These are phyloP conservation scores for Kodamaea jinghongensis DNA, from an alignment of 805 yeast genomes.

Conservation along the genomic window DNA sequence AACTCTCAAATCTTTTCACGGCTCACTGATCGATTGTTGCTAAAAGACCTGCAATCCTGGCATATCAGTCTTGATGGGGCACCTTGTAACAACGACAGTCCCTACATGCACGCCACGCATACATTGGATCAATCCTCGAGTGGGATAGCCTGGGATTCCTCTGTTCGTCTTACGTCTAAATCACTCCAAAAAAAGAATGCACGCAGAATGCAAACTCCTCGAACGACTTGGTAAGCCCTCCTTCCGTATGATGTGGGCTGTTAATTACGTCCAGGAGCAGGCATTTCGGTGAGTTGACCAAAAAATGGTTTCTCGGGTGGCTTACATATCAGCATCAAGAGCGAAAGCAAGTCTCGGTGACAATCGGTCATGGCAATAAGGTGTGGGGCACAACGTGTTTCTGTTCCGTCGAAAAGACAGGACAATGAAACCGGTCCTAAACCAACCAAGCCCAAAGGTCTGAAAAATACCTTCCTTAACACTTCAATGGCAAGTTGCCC, in stretches of 20 bases:
- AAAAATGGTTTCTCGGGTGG: conserved; percentile 8
- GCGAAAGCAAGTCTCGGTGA: background rate
- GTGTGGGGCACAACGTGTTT: conserved; percentile 6
- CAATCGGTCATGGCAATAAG: background rate
- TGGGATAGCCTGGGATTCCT: conserved; percentile 10
- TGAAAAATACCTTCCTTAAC: conserved; percentile 1
- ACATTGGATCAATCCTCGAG: conserved; percentile 9
- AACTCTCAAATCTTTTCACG: no score
- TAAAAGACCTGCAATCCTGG: background rate
- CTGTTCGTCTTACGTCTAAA: background rate
- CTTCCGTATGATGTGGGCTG: no score
- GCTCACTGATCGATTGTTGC: no score
- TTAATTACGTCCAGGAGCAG: no score
- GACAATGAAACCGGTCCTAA: conserved; percentile 1
- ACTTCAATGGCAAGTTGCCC: background rate
- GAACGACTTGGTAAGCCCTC: no score
- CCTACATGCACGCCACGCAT: conserved; percentile 7
- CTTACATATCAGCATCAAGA: no score
- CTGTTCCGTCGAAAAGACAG: background rate
- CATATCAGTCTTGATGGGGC: background rate
- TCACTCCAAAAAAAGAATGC: no score
- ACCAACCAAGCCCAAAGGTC: conserved; percentile 2
- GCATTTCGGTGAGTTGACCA: background rate
- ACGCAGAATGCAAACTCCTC: background rate
- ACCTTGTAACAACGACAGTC: background rate